Evolutionary conservation across 2,329 filamentous ascomycete species (phyloP), one percentile per base, ranked within the genome.

Genomic region (Diplodia scrobiculata): DNA sequence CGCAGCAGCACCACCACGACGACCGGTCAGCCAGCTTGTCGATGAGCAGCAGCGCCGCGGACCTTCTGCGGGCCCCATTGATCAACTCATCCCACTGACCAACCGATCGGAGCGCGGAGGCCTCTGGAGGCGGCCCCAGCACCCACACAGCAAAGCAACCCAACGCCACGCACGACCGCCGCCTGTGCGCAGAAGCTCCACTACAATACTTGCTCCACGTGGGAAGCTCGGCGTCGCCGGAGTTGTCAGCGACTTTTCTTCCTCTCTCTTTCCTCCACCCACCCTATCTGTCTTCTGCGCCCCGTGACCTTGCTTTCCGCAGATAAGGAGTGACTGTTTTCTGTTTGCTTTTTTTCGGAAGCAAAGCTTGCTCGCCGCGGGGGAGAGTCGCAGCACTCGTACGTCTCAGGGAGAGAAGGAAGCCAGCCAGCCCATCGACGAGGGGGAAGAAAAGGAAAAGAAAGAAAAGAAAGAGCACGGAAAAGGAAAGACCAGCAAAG

Each of bases 111-210:
- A 45, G 17, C 19, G 41, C 41, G 41, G 41, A 45, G 11, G 41
- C 41, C 41, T 45, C 41, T 45, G 41, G 41, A 19, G 1, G 41
- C 41, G 41, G 41, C 41, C 41, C 41, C n/a, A 45, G 41, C 41
- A 45, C 41, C 29, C 41, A n/a, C 41, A 45, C 41, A 45, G 41
- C 41, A 45, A 45, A 45, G 41, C 41, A 45, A 19, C 41, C 41
- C 41, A 19, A 19, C 29, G 52, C 52, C 52, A 34, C 29, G 32
- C 29, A n/a, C 19, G 17, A 19, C 7, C 11, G n/a, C 13, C 17
- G 34, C 29, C 52, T 54, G 52, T 54, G 52, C 52, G 52, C 52
- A 25, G 25, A 25, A 45, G 52, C 52, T 54, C 52, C 52, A 54
- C 52, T 54, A 19, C 41, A 17, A 36, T 45, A 45, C 41, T 45